These are phyloP conservation scores for Triadica sebifera DNA, from an alignment of 345 rosid species.

Conservation along the genomic window DNA sequence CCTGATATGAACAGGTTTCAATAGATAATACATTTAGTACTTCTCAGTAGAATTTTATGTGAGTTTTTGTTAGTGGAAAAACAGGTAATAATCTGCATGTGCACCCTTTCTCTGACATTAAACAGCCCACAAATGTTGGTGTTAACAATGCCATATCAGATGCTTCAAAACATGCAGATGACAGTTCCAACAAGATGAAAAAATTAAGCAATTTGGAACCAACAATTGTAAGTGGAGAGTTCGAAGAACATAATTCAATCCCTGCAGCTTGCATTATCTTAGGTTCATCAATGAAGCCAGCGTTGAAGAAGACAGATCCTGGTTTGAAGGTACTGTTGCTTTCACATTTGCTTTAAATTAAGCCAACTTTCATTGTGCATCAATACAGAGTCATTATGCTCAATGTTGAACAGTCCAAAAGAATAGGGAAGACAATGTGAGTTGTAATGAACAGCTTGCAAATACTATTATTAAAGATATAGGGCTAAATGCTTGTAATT, in stretches of 20 bases:
- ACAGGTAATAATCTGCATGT: neutral
- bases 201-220: conserved; percentile 20
- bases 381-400: neutral
- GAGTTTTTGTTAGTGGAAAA: neutral
- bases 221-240: conserved; percentile 26
- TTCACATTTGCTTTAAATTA: conserved; percentile 7
- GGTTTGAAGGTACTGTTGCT: conserved; percentile 13
- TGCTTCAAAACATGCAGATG: conserved; percentile 11
- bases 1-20: neutral
- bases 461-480: conserved; percentile 2
- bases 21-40: neutral
- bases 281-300: conserved; percentile 28
- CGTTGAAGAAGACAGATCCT: conserved; percentile 20
- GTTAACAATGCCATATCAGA: conserved; percentile 15
- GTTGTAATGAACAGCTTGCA: conserved; percentile 11
- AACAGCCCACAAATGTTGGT: conserved; percentile 37
- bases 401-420: conserved; percentile 8
- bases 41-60: neutral
- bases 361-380: neutral
- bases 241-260: conserved; percentile 39
- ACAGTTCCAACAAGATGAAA: conserved; percentile 20
- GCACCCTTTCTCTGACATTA: conserved; percentile 15
- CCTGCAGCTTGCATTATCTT: conserved; percentile 30
- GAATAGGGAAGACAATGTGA: neutral
- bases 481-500: neutral